Percentiles rank a stretch among this genome's conserved stretches.
These are phyloP conservation scores for Aspergillus vadensis DNA, from an alignment of 2,329 filamentous ascomycete species.

Conservation along the genomic window DNA sequence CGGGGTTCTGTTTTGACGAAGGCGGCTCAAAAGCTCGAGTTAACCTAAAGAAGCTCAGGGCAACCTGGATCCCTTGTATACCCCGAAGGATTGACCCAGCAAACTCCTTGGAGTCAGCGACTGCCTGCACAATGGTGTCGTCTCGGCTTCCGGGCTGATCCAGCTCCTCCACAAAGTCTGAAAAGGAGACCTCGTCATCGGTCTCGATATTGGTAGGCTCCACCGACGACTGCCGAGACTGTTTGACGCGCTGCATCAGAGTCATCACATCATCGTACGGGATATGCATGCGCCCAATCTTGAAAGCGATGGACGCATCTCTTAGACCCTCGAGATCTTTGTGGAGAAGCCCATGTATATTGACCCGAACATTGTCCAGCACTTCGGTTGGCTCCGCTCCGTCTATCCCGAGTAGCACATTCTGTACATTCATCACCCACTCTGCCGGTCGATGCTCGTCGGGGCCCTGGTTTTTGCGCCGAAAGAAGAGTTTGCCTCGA, in stretches of 20 bases:
- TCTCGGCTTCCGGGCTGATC: constrained; percentile 67
- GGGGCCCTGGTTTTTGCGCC: constrained; percentile 69
- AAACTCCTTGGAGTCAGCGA: constrained; percentile 92
- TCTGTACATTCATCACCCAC: constrained; percentile 86
- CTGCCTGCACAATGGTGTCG: constrained; percentile 73
- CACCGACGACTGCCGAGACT: constrained; percentile 38
- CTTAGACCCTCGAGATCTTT: constrained; percentile 81
- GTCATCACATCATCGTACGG: constrained; percentile 82
- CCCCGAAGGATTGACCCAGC: constrained; percentile 85
- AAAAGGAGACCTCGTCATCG: constrained; percentile 64
- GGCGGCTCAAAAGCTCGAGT: constrained; percentile 75
- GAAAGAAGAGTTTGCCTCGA: constrained; percentile 76
- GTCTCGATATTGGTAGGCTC: constrained; percentile 45
- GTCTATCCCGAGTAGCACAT: constrained; percentile 84
- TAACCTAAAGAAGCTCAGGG: constrained; percentile 84
- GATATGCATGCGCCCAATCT: constrained; percentile 85
- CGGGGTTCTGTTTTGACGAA: constrained; percentile 66
- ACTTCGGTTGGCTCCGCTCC: constrained; percentile 83
- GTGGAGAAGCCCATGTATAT: constrained; percentile 88
- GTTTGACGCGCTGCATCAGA: constrained; percentile 35
- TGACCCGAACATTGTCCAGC: constrained; percentile 82
- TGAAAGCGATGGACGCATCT: constrained; percentile 86
- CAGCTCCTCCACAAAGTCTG: constrained; percentile 73
- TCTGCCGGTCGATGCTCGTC: constrained; percentile 76
- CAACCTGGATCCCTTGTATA: constrained; percentile 95